Evolutionary conservation across 306 rosid species (phyloP).

Genomic region (Datisca glomerata): DNA sequence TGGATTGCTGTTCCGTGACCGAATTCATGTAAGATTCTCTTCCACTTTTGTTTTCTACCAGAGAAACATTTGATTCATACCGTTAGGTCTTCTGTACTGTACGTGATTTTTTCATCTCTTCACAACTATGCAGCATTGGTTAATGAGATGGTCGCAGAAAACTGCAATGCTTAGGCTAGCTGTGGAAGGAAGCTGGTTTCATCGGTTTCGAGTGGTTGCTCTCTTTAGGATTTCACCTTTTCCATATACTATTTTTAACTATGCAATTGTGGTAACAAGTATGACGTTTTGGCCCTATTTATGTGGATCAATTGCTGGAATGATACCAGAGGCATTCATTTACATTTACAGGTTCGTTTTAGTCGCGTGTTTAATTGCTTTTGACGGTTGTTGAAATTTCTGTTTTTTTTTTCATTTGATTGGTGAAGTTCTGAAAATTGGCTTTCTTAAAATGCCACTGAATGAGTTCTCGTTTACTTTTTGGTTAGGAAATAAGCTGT

Average conservation of each 20-base stretch:
- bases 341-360: constrained; percentile 76
- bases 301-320: constrained; percentile 87
- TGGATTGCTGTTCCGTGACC: constrained; percentile 72
- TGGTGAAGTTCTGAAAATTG: no score
- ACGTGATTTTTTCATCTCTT: constrained; percentile 9
- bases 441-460: no score
- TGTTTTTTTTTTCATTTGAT: no score
- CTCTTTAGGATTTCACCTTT: constrained; percentile 88
- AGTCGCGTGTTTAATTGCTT: constrained; percentile 1
- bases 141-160: constrained; percentile 78
- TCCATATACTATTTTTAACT: constrained; percentile 95
- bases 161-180: constrained; percentile 90
- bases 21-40: constrained; percentile 71
- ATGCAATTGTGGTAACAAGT: constrained; percentile 82
- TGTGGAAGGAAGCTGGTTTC: constrained; percentile 87
- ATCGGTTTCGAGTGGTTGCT: constrained; percentile 87
- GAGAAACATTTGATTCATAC: neutral
- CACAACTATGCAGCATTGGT: constrained; percentile 62
- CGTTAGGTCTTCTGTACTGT: neutral
- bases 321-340: constrained; percentile 95
- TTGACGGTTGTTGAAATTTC: no score
- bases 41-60: neutral
- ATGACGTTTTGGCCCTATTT: constrained; percentile 95
- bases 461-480: no score
- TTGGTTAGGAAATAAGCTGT: no score